Conservation (phyloP, 768 basidiomycete species). For the Suillus americanus region DNA sequence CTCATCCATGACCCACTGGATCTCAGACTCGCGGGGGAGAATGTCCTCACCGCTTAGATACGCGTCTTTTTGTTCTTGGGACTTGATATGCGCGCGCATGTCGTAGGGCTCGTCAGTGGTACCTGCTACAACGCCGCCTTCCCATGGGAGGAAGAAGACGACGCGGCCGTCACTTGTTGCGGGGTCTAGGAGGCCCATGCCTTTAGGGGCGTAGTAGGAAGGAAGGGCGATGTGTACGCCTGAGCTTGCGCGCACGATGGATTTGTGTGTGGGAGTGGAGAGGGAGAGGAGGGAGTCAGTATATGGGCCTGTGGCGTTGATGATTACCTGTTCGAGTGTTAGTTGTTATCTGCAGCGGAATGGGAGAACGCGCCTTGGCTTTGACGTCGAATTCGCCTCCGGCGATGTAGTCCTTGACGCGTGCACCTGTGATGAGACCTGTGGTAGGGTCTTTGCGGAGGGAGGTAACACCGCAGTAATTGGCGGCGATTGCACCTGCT, state of each 20-base stretch:
- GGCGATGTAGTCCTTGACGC: slow-evolving; percentile 78
- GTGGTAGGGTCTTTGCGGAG: slow-evolving; percentile 69
- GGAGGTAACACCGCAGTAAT: slow-evolving; percentile 84
- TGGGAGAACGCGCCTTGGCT: slow-evolving; percentile 55
- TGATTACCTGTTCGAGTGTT: slow-evolving; percentile 58
- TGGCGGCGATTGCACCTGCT: slow-evolving; percentile 82
- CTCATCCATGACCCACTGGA: slow-evolving; percentile 95
- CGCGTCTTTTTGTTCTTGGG: not conserved
- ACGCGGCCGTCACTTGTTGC: slow-evolving; percentile 95
- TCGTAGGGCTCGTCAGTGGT: slow-evolving; percentile 86
- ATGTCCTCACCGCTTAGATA: slow-evolving; percentile 51
- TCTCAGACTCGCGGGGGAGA: slow-evolving; percentile 86
- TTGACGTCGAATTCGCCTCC: slow-evolving; percentile 80
- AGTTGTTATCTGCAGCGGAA: not conserved
- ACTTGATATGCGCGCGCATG: slow-evolving; percentile 44
- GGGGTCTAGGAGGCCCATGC: slow-evolving; percentile 95
- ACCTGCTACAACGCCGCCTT: slow-evolving; percentile 95
- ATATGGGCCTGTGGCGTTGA: slow-evolving; percentile 98
- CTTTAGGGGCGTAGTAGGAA: slow-evolving; percentile 93
- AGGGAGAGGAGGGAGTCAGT: slow-evolving; percentile 81
- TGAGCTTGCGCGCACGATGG: slow-evolving; percentile 90
- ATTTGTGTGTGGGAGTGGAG: slow-evolving; percentile 72
- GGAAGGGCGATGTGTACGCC: slow-evolving; percentile 97
- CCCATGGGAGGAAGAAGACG: slow-evolving; percentile 99
- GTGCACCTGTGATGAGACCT: slow-evolving; percentile 66